Evolutionary conservation across 805 yeast genomes (phyloP), one percentile per base, ranked within the genome.

Genomic region (Monosporozyma servazzii): DNA sequence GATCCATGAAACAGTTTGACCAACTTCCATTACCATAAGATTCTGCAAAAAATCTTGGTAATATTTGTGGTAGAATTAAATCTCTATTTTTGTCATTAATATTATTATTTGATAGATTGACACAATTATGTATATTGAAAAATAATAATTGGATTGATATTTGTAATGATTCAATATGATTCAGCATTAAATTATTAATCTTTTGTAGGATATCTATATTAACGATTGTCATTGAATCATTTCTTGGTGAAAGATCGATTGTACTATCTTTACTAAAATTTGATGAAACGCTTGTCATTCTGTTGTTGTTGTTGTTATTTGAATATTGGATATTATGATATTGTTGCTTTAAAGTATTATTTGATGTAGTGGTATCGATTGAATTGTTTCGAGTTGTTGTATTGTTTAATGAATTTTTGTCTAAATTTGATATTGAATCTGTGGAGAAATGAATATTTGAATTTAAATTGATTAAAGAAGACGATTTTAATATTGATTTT

Each of bases 1-100:
- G 23, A 37, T 27, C 49, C 13, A 37, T 77, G 56, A 83, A 82
- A 20, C 86, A 87, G 58, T 84, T 84, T 45, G 78, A 75, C 84
- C 89, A 85, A 54, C 82, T 81, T n/a, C 90, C 91, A 17, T 88
- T 91, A 57, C 81, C 81, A 63, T 81, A 85, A 50, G 77, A 79
- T 29, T 81, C 80, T 41, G 76, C 72, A n/a, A 86, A 67, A 58
- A 85, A 82, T 53, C 93, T 72, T 8, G 93, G 89, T 55, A 81
- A 79, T 1, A 82, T 68, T 61, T 84, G 84, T 0, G 91, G 93
- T 39, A 83, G 51, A 3, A 51, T 41, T n/a, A 45, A 33, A 2
- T 48, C 43, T 27, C 54, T 52, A 5, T 49, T 41, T 33, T 55
- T n/a, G n/a, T n/a, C n/a, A n/a, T n/a, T n/a, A n/a, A n/a, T n/a